Conservation (phyloP, 78 protist genomes). For the Dictyostelium intermedium region DNA sequence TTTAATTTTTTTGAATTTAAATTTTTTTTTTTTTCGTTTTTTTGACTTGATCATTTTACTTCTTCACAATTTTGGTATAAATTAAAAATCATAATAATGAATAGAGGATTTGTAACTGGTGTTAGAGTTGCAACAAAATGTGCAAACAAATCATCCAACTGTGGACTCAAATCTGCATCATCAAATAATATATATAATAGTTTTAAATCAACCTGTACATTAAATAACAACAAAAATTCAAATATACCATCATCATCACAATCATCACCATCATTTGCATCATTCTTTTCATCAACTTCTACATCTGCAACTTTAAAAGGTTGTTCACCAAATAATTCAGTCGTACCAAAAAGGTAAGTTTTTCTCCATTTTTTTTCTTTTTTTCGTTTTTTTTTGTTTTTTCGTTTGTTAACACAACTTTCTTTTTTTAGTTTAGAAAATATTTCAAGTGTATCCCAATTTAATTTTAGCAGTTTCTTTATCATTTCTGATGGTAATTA, state of each 20-base stretch:
- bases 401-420: background rate
- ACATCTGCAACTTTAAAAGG: background rate
- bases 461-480: background rate
- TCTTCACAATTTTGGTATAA: background rate
- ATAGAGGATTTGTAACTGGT: background rate
- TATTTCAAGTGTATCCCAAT: background rate
- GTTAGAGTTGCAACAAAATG: background rate
- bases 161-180: background rate
- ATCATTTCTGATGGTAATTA: background rate
- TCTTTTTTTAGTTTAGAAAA: background rate
- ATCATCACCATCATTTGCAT: slow-evolving; percentile 1
- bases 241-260: background rate
- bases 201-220: background rate
- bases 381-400: background rate
- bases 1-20: too few relatives aligned
- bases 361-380: background rate
- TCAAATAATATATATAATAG: slow-evolving; percentile 1
- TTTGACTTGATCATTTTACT: background rate
- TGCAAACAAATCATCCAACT: background rate
- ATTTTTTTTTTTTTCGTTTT: background rate
- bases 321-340: background rate
- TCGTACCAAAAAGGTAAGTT: background rate
- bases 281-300: background rate
- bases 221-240: background rate
- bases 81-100: background rate